Evolutionary conservation across 2,329 filamentous ascomycete species (phyloP).

Genomic region (Stachybotrys chartarum): DNA sequence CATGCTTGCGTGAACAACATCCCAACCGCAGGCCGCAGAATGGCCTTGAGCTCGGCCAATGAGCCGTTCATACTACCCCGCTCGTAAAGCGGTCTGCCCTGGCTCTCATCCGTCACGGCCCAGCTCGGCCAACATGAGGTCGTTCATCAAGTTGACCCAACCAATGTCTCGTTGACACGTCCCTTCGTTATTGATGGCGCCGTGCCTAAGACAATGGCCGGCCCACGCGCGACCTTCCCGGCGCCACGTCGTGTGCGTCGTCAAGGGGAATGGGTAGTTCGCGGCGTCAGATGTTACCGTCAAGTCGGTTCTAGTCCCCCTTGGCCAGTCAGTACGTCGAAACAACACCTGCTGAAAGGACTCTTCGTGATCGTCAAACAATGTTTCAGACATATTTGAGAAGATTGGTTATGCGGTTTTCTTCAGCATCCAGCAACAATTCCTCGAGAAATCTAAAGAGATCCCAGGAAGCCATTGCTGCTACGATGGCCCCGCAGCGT

Average conservation of each 20-base stretch:
- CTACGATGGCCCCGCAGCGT: slow-evolving; percentile 47
- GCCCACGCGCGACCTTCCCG: too few species aligned
- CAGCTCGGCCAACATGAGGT: neutral
- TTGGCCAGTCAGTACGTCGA: too few species aligned
- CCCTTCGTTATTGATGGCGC: neutral
- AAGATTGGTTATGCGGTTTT: slow-evolving; percentile 61
- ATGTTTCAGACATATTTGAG: slow-evolving; percentile 52
- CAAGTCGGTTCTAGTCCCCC: too few species aligned
- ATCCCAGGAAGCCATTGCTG: slow-evolving; percentile 13
- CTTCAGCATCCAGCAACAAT: slow-evolving; percentile 40
- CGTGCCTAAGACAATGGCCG: neutral
- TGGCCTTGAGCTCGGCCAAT: too few species aligned
- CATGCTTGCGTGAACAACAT: too few species aligned
- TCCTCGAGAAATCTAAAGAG: slow-evolving; percentile 13
- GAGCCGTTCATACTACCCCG: too few species aligned
- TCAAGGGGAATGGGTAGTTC: too few species aligned
- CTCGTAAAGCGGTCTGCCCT: neutral
- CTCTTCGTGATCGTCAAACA: too few species aligned
- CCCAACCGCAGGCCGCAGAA: too few species aligned
- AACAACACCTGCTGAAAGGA: too few species aligned
- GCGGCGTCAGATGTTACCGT: too few species aligned
- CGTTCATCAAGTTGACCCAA: neutral
- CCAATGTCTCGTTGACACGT: neutral
- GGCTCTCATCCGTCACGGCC: neutral
- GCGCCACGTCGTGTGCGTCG: too few species aligned